Percentiles rank a stretch among this genome's conserved stretches.
These are phyloP conservation scores for Colletotrichum gloeosporioides DNA, from an alignment of 2,329 filamentous ascomycete species.

Conservation along the genomic window DNA sequence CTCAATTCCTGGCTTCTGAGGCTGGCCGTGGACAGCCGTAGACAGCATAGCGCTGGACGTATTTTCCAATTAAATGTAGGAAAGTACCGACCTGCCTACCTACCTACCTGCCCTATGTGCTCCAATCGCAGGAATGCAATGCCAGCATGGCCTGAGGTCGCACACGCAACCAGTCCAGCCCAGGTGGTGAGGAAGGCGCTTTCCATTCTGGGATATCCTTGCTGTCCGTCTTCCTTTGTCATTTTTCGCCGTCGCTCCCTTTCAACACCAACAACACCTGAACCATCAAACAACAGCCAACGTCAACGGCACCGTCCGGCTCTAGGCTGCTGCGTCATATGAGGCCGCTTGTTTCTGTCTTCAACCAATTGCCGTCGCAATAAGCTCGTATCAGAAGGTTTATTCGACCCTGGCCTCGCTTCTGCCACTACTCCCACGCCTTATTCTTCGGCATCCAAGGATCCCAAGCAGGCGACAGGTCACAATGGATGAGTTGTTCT, in stretches of 20 bases:
- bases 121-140: neutral
- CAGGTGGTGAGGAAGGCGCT: neutral
- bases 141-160: neutral
- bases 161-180: neutral
- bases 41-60: neutral
- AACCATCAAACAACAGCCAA: neutral
- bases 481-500: neutral
- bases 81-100: neutral
- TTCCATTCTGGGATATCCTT: slow-evolving; percentile 1
- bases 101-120: neutral
- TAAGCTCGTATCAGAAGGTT: neutral
- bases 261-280: neutral
- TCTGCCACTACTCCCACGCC: neutral
- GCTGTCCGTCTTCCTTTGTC: neutral
- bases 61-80: neutral
- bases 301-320: neutral
- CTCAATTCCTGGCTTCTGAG: neutral
- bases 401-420: neutral
- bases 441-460: neutral
- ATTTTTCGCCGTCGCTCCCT: neutral
- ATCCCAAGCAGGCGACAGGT: slow-evolving; percentile 1
- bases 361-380: neutral
- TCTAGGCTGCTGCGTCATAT: neutral
- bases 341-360: neutral
- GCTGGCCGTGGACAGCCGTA: neutral